Conservation (phyloP, 2,329 filamentous ascomycete species). For the Trichothecium roseum region DNA sequence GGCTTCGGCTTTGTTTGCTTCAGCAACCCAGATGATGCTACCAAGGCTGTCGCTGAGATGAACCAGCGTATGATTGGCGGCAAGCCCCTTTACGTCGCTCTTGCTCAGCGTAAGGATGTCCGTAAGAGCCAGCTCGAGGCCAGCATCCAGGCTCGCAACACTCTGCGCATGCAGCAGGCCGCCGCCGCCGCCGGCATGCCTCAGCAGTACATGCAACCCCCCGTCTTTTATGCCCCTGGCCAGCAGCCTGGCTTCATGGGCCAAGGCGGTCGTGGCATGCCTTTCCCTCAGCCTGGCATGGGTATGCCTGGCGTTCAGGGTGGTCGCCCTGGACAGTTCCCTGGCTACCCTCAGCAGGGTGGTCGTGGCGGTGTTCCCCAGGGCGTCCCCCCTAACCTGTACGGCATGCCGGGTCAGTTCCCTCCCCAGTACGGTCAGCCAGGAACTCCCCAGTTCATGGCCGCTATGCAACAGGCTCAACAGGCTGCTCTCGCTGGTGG, state of each 20-base stretch:
- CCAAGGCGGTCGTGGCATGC: constrained; percentile 51
- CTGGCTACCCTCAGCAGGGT: constrained; percentile 74
- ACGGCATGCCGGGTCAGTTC: constrained; percentile 70
- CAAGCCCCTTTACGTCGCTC: constrained; percentile 95
- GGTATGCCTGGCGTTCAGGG: constrained; percentile 63
- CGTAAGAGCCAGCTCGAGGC: constrained; percentile 99
- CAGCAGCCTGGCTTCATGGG: constrained; percentile 63
- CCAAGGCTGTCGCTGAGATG: constrained; percentile 98
- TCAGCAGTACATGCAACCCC: constrained; percentile 76
- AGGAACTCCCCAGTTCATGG: constrained; percentile 68
- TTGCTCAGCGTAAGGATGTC: constrained; percentile 98
- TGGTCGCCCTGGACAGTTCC: constrained; percentile 79
- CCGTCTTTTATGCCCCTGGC: constrained; percentile 85
- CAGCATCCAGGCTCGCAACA: constrained; percentile 98
- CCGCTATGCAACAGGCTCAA: constrained; percentile 72
- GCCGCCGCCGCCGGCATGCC: constrained; percentile 84
- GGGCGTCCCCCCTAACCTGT: constrained; percentile 80
- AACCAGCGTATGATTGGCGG: constrained; percentile 98
- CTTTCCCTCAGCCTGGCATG: constrained; percentile 55
- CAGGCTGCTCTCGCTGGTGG: constrained; percentile 49
- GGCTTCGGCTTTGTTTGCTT: constrained; percentile 99
- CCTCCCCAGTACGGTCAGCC: constrained; percentile 73
- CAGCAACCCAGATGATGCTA: constrained; percentile 97
- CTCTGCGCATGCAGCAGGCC: constrained; percentile 95
- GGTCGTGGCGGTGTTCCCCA: constrained; percentile 81